Evolutionary conservation across 768 basidiomycete genomes (phyloP), one percentile per base, ranked within the genome.

Genomic region (Coprinellus micaceus): DNA sequence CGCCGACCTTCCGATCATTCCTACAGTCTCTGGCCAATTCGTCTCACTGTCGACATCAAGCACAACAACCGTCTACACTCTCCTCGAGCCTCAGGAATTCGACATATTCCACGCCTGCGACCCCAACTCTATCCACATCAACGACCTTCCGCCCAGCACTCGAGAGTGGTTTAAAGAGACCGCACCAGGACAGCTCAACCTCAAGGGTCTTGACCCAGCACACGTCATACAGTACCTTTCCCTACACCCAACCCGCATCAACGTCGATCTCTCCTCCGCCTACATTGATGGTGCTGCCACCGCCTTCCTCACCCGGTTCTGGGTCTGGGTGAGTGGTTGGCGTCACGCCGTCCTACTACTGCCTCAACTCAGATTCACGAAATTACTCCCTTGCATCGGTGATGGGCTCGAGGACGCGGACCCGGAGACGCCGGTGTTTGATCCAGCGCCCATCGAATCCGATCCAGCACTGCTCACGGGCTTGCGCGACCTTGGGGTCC

Each of bases 301-400:
- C 17, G 41, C 54, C 5, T 79, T 76, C 76, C 53, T 79, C n/a
- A 62, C 67, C 1, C 48, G 52, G 1, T 81, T 80, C 57, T 82
- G 80, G 81, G 40, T 51, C 2, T 81, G 79, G 80, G 46, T 76
- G 44, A 61, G 56, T 4, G 55, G 37, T 0, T 77, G 69, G 65
- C 5, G 40, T 19, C 15, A 15, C 13, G 29, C 29, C 2, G 12
- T 5, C 3, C 6, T 6, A 21, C 33, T 51, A 4, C 15, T 51
- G 26, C 49, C 49, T 9, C 12, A 36, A 12, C 49, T 51, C n/a
- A 10, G 11, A 6, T 15, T n/a, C 29, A 9, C 19, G 19, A 9
- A n/a, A 5, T 12, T 51, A 11, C 22, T 51, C n/a, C 49, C 49
- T 29, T 51, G 49, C n/a, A 11, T 21, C n/a, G n/a, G n/a, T 1